phyloP scores from a whole-genome alignment of 305 asterid genomes.

The Nicotiana rustica region DNA sequence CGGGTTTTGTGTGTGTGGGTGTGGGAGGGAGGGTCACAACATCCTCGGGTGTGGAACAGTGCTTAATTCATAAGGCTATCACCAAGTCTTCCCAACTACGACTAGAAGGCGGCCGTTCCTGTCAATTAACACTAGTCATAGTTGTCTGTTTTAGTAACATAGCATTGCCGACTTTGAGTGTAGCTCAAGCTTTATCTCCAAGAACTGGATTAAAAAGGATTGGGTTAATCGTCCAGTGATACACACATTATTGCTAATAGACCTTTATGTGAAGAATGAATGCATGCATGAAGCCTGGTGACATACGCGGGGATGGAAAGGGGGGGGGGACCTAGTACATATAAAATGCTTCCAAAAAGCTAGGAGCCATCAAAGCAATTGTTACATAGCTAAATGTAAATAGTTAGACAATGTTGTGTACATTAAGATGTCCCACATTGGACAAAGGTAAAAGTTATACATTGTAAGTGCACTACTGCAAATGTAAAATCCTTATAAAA shows the following conservation, averaged over 20 bases:
- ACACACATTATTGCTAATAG: neutral
- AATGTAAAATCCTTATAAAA: no score
- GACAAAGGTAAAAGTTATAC: neutral
- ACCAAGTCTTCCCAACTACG: no score
- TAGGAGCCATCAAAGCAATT: constrained; percentile 20
- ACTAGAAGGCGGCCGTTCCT: neutral
- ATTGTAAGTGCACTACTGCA: no score
- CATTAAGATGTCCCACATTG: constrained; percentile 6
- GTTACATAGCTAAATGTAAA: neutral
- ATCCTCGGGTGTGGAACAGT: no score
- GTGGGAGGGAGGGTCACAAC: no score
- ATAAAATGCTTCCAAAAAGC: constrained; percentile 2
- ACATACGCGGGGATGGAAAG: neutral
- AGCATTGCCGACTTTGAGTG: neutral
- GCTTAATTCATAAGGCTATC: neutral
- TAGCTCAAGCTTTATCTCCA: constrained; percentile 9
- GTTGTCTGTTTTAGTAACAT: neutral
- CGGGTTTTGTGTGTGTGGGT: no score
- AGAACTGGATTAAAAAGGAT: constrained; percentile 11
- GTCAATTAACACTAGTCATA: neutral
- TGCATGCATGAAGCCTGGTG: neutral
- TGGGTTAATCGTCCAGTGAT: neutral
- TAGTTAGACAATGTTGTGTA: neutral
- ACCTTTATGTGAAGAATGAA: neutral
- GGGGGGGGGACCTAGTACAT: neutral